Evolutionary conservation across 495 filamentous ascomycete genomes (phyloP), one percentile per base, ranked within the genome.

Genomic region (Aspergillus conjunctus): DNA sequence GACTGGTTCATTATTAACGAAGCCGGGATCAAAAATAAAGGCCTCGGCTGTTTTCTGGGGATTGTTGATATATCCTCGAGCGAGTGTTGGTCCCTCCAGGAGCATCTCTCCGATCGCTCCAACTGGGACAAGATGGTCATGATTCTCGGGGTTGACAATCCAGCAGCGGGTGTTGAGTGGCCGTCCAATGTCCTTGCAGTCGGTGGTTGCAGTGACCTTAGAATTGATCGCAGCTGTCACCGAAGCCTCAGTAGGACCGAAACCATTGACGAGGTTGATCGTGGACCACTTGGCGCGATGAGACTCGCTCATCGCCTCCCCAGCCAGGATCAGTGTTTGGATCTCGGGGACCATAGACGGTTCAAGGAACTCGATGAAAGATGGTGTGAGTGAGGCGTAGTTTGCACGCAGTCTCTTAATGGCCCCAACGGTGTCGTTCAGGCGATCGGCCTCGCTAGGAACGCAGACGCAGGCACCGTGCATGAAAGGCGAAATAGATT

Each of bases 301-400:
- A n/a, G n/a, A n/a, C n/a, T n/a, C n/a, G n/a, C n/a, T n/a, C n/a
- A 88, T 81, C 41, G 81, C 71, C 66, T 89, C 86, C 8, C 84
- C 85, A 8, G 70, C 79, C 31, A 82, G 68, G 18, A 81, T 68
- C 1, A 86, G 64, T 34, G 62, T 76, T 43, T 76, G 68, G 20
- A 87, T 64, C 7, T 66, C 67, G 0, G 81, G 79, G 18, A 86
- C 74, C 4, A 66, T 72, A 6, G 73, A 71, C 20, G 79, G 78
- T 18, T 75, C 66, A 22, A 81, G 64, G 31, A 79, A 80, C 21
- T 75, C 72, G 41, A 79, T 75, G 32, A 85, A 78, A 5, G 83
- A 83, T 30, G 84, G 83, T 7, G 84, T 86, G 15, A 85, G 66
- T 54, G 60, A 68, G 5, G 77, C 77, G 65, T 73, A 74, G 30